These are phyloP conservation scores for Chaetothyriales sp. DNA, from an alignment of 2,329 filamentous ascomycete species.

Conservation along the genomic window DNA sequence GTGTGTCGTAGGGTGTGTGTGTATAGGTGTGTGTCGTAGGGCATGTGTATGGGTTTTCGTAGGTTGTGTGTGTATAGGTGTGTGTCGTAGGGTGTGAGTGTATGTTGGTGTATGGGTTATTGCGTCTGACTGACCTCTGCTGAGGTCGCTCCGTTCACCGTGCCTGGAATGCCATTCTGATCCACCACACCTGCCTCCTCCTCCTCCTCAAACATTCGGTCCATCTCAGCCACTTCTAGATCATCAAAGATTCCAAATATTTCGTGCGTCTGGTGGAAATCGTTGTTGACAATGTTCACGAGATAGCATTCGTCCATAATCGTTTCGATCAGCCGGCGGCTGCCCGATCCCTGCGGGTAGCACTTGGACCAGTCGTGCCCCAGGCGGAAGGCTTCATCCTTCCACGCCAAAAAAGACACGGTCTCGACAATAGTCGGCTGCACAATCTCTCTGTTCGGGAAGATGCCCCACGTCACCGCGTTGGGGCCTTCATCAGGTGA, in stretches of 20 bases:
- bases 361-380: constrained; percentile 92
- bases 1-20: constrained; percentile 8
- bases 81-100: too few relatives aligned
- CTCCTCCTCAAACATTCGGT: constrained; percentile 27
- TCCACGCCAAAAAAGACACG: constrained; percentile 95
- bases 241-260: constrained; percentile 81
- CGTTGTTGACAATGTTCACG: constrained; percentile 96
- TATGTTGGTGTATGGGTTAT: neutral
- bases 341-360: constrained; percentile 62
- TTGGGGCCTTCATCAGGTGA: constrained; percentile 77
- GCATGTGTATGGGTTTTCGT: neutral
- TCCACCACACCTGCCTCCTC: constrained; percentile 2
- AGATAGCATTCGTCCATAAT: constrained; percentile 88
- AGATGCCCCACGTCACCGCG: constrained; percentile 98
- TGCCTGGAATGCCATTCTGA: constrained; percentile 6
- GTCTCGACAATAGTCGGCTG: constrained; percentile 99
- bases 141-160: constrained; percentile 10
- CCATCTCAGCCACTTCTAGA: constrained; percentile 53
- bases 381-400: constrained; percentile 89
- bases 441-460: constrained; percentile 97
- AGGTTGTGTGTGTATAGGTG: constrained; percentile 1
- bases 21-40: too few relatives aligned
- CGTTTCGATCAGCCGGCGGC: constrained; percentile 62
- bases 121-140: constrained; percentile 7
- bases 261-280: constrained; percentile 72